A percentile compares a stretch with the other conserved stretches of the same genome.
Evolutionary conservation across 352 stramenopile genomes (phyloP).

Genomic region (Blastocystis hominis): DNA sequence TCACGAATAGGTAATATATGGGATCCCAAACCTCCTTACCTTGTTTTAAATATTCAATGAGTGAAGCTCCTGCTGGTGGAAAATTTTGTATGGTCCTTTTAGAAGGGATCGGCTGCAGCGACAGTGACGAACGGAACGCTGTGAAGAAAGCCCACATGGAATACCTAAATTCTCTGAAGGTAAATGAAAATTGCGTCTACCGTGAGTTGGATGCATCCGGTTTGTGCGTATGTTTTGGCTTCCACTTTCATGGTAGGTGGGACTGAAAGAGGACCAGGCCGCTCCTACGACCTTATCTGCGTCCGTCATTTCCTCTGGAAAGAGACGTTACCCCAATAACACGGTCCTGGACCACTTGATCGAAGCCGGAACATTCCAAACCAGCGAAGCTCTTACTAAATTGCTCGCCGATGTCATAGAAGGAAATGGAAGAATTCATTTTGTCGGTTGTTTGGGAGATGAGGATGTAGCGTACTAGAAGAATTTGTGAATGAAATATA

Average conservation of each 20-base stretch:
- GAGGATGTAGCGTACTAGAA: not conserved
- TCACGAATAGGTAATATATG: not conserved
- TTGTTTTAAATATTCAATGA: not conserved
- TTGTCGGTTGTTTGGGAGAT: not conserved
- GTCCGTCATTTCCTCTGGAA: conserved; percentile 12
- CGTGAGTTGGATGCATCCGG: not conserved
- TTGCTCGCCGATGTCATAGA: not conserved
- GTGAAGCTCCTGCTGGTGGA: not conserved
- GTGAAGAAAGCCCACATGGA: not conserved
- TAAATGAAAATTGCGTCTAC: not conserved
- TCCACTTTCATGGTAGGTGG: not conserved
- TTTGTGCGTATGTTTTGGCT: not conserved
- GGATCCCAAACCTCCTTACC: not conserved
- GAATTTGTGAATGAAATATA: not conserved
- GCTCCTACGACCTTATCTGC: not conserved
- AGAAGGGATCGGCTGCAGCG: not conserved
- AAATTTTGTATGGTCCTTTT: conserved; percentile 17
- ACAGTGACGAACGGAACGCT: not conserved
- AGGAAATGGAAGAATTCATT: not conserved
- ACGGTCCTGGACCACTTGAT: not conserved
- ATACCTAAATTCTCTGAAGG: conserved; percentile 9
- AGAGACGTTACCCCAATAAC: conserved; percentile 15
- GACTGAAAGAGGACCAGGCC: not conserved
- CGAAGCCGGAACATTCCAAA: not conserved
- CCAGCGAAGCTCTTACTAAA: not conserved